phyloP scores from a whole-genome alignment of 805 yeast species.

The Zygoascus flipseniorum region DNA sequence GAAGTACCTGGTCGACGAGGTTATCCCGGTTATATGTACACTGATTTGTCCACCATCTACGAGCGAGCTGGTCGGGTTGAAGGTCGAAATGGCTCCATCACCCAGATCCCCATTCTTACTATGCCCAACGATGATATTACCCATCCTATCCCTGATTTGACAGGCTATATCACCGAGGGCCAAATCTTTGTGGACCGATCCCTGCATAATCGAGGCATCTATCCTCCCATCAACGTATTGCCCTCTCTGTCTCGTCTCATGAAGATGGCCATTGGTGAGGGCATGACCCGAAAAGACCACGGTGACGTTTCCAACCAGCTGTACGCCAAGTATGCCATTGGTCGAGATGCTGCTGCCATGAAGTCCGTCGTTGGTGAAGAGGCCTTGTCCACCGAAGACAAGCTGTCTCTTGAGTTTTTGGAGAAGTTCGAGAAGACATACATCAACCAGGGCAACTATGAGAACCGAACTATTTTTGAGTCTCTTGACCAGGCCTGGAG shows the following conservation, averaged over 20 bases:
- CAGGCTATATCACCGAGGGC: conserved; percentile 99
- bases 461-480: conserved; percentile 88
- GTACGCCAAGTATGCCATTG: conserved; percentile 98
- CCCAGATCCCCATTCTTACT: conserved; percentile 96
- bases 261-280: conserved; percentile 99
- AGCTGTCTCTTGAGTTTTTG: conserved; percentile 91
- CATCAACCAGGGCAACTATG: conserved; percentile 94
- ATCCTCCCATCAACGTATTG: conserved; percentile 97
- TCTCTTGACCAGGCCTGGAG: conserved; percentile 98
- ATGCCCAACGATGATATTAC: conserved; percentile 99
- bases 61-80: conserved; percentile 99
- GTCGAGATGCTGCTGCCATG: conserved; percentile 99
- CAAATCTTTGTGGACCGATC: conserved; percentile 97
- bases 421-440: conserved; percentile 97
- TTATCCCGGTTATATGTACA: conserved; percentile 99
- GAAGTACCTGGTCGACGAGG: conserved; percentile 99
- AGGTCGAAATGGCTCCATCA: conserved; percentile 98
- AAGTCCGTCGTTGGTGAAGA: conserved; percentile 99
- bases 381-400: conserved; percentile 95
- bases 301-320: conserved; percentile 99
- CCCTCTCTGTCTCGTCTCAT: conserved; percentile 96
- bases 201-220: conserved; percentile 90
- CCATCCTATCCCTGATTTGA: conserved; percentile 99
- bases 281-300: conserved; percentile 99
- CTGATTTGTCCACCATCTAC: conserved; percentile 97